Base-by-base conservation (phyloP, 441 rosid species). In the Euphorbia corollata region DNA sequence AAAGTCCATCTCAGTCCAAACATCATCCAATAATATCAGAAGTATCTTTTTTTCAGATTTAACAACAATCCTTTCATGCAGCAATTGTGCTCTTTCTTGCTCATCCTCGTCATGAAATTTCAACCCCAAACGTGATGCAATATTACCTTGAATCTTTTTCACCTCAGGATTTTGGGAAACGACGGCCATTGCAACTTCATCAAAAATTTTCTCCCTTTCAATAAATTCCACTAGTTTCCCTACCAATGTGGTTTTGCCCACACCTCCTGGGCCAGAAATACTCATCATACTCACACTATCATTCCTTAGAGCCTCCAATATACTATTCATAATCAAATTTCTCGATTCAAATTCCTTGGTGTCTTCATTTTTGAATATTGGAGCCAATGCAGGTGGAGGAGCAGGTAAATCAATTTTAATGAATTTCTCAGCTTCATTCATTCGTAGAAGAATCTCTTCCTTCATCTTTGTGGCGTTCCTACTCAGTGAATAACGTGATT, bases 131-230 rank as follows among this genome's bases (percentile, higher is more conserved):
- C 41, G 5, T 1, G 7, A 5, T 38, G 41, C 41, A 38, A 38
- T 5, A 0, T 38, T 7, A 5, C 9, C 8, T 38, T 38, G 41
- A n/a, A n/a, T n/a, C n/a, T n/a, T n/a, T n/a, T n/a, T n/a, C n/a
- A 71, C 73, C 39, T 71, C 69, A 30, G 5, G 4, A 24, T 30
- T 65, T 20, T 45, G 50, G 12, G 20, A 51, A 19, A 64, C 18
- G 4, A 16, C 18, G 3, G 18, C 2, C 51, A 47, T 2, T 1
- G 3, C 6, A 47, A 2, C 51, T 2, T 1, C 51, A 0, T 16
- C 51, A 47, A 47, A 12, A 0, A 47, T 12, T 0, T 5, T 5
- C 51, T 16, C 0, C 0, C 1, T 5, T 47, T 47, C 4, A 47
- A 47, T 1, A 47, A 47, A 1, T 12, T 47, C 0, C n/a, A 5